Base-by-base conservation (phyloP, 2,329 filamentous ascomycete genomes). In the Rutstroemia sydowiana region DNA sequence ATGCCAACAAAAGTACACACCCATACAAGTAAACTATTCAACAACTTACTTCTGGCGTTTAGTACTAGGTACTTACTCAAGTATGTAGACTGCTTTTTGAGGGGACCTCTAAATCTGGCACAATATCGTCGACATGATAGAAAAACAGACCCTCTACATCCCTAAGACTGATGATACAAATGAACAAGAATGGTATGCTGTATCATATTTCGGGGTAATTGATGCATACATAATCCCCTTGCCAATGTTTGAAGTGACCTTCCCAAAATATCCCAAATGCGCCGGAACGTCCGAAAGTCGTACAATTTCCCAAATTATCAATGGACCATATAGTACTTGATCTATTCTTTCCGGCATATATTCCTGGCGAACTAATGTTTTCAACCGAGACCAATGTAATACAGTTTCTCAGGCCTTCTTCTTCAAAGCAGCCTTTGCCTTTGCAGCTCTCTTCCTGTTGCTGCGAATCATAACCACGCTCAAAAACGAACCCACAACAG, bases 391-490 rank as follows among this genome's bases (percentile, higher is more conserved):
- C 23, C 23, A 26, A 2, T 26, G 18, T 48, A 47, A 18, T 20
- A 42, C 9, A 14, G n/a, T n/a, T 20, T n/a, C 32, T n/a, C 77
- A 88, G 55, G 84, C 82, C 84, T 95, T 93, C 83, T 95, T 95
- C 77, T 88, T 89, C 37, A 76, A 75, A 18, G 86, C 85, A 52
- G 87, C 85, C 72, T 90, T 91, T 58, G 87, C 86, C 80, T 97
- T 98, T 61, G 89, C 84, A 3, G 89, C 89, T 82, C 93, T 96
- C 82, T 97, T 97, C 70, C 87, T 80, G 77, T 96, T 96, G 78
- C 92, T 97, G 70, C 88, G 83, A 74, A 98, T 97, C 93, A 98
- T 98, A 66, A 98, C 92, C 67, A 95, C 84, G 65, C 87, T 86
- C 61, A 98, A 78, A 77, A 98, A 98, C 55, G 89, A 95, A 58